phyloP scores from a whole-genome alignment of 2,329 filamentous ascomycete species.

The Aspergillus sp. region DNA sequence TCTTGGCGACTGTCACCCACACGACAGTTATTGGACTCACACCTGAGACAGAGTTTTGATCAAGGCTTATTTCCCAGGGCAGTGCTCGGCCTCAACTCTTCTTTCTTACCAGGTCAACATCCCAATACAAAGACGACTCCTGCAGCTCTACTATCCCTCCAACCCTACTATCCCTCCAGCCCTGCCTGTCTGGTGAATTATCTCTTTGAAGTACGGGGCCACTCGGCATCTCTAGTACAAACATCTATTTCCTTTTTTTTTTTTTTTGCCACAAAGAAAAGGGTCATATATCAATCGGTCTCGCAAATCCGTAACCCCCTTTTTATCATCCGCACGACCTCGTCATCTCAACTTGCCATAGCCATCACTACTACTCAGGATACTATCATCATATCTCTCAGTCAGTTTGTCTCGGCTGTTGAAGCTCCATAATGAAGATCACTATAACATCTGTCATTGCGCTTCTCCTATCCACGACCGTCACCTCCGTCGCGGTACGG shows the following conservation, averaged over 20 bases:
- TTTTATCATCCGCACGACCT: background rate
- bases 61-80: background rate
- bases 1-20: background rate
- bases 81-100: background rate
- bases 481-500: slow-evolving; percentile 29
- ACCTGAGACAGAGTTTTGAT: background rate
- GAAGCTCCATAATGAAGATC: slow-evolving; percentile 30
- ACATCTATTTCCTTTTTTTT: background rate
- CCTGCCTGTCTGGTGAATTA: background rate
- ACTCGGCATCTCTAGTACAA: background rate
- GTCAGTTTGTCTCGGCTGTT: background rate
- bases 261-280: background rate
- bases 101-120: background rate
- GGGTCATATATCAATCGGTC: background rate
- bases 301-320: background rate
- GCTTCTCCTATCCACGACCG: slow-evolving; percentile 29
- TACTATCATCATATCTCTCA: background rate
- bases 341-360: background rate
- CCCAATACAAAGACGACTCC: background rate
- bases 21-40: background rate
- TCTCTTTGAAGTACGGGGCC: background rate
- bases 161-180: background rate
- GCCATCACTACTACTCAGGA: background rate
- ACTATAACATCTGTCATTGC: slow-evolving; percentile 25
- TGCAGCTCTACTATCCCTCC: background rate